phyloP scores from a whole-genome alignment of 2,329 filamentous ascomycete species.

The Botrytis medusae region DNA sequence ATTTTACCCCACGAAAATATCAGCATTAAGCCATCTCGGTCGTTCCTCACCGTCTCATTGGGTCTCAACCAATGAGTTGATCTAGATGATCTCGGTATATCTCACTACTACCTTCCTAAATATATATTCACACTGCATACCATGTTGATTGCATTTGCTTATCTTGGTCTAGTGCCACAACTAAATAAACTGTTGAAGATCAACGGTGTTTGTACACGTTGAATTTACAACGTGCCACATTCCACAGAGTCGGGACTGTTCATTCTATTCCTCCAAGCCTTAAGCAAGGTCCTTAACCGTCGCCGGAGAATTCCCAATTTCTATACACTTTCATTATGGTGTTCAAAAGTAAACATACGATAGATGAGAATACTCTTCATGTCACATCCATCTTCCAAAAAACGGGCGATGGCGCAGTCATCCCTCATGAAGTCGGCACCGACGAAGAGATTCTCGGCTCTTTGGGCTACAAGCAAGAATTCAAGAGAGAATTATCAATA shows the following conservation, averaged over 20 bases:
- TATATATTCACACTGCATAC: not conserved
- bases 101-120: not conserved
- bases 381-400: constrained; percentile 24
- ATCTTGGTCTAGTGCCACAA: not conserved
- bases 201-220: not conserved
- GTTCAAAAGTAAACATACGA: not conserved
- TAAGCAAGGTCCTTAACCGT: not conserved
- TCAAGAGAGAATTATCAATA: constrained; percentile 38
- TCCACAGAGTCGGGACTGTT: not conserved
- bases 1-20: not conserved
- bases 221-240: not conserved
- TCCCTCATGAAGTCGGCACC: constrained; percentile 18
- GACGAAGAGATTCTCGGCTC: constrained; percentile 30
- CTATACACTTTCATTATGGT: not conserved
- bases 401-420: constrained; percentile 22
- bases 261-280: fast-evolving
- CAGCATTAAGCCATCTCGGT: not conserved
- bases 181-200: not conserved
- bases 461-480: constrained; percentile 39
- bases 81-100: not conserved
- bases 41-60: not conserved
- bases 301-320: not conserved
- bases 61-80: not conserved
- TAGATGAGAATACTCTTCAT: constrained; percentile 20
- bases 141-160: not conserved